Evolutionary conservation across 1,139 yeast genomes (phyloP).

Genomic region (Candida sojae): DNA sequence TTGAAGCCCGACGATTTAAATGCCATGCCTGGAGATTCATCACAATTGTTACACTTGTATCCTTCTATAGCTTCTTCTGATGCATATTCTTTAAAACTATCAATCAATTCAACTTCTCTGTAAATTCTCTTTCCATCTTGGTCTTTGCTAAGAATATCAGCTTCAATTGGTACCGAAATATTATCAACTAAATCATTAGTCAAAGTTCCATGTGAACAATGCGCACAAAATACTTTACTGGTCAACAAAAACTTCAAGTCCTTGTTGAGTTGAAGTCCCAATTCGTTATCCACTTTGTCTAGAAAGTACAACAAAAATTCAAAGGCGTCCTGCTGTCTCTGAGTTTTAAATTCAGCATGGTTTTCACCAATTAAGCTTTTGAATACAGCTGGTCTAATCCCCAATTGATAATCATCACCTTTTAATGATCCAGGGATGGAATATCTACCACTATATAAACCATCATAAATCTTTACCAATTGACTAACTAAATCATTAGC

Average conservation of each 20-base stretch:
- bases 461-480: constrained; percentile 76
- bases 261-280: constrained; percentile 44
- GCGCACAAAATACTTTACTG: constrained; percentile 62
- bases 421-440: constrained; percentile 51
- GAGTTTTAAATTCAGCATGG: constrained; percentile 81
- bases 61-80: constrained; percentile 60
- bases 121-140: constrained; percentile 49
- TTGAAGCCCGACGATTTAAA: constrained; percentile 52
- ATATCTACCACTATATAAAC: constrained; percentile 73
- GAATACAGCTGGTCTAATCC: constrained; percentile 75
- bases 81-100: constrained; percentile 50
- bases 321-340: constrained; percentile 92
- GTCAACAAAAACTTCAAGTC: constrained; percentile 65
- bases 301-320: constrained; percentile 76
- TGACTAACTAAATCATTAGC: constrained; percentile 68
- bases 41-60: constrained; percentile 67
- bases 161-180: constrained; percentile 61
- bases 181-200: constrained; percentile 64
- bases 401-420: constrained; percentile 64
- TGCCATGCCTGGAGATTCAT: constrained; percentile 41
- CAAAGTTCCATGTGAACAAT: constrained; percentile 63
- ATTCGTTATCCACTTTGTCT: constrained; percentile 62
- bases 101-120: constrained; percentile 51
- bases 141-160: constrained; percentile 36
- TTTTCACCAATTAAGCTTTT: constrained; percentile 74